Evolutionary conservation across 1,139 yeast species (phyloP).

Genomic region (Suhomyces maxii): DNA sequence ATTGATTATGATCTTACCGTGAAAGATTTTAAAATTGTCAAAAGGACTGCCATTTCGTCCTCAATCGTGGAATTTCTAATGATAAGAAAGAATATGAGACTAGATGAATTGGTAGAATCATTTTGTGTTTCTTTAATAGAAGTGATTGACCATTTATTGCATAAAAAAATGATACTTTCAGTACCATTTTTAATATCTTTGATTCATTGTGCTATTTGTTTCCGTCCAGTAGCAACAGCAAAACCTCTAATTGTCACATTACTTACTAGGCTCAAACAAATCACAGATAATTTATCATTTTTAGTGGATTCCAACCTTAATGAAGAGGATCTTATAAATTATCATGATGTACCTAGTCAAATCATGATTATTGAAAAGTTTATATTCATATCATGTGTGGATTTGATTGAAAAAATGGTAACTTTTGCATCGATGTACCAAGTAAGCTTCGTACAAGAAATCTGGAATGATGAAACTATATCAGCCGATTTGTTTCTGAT

Average conservation of each 20-base stretch:
- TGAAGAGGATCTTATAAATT: slow-evolving; percentile 36
- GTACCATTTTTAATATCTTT: slow-evolving; percentile 58
- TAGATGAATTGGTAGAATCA: slow-evolving; percentile 43
- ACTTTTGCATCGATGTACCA: slow-evolving; percentile 28
- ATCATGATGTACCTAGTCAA: slow-evolving; percentile 42
- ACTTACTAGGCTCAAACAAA: slow-evolving; percentile 18
- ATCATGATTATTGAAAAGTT: slow-evolving; percentile 49
- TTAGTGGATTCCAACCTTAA: slow-evolving; percentile 29
- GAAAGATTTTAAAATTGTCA: slow-evolving; percentile 30
- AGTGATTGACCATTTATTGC: slow-evolving; percentile 28
- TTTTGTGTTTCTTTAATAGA: slow-evolving; percentile 43
- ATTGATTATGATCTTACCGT: slow-evolving; percentile 33
- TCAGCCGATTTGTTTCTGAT: slow-evolving; percentile 25
- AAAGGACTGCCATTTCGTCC: slow-evolving; percentile 33
- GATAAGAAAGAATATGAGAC: slow-evolving; percentile 39
- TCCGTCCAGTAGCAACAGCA: slow-evolving; percentile 58
- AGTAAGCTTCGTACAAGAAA: slow-evolving; percentile 15
- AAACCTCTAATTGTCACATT: slow-evolving; percentile 26
- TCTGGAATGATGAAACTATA: slow-evolving; percentile 28
- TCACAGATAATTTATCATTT: slow-evolving; percentile 23
- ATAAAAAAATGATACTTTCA: slow-evolving; percentile 29
- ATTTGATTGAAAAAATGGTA: slow-evolving; percentile 48
- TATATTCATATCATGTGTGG: slow-evolving; percentile 51
- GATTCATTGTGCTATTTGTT: slow-evolving; percentile 52
- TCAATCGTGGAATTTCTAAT: slow-evolving; percentile 39